Evolutionary conservation across 345 rosid genomes (phyloP), one percentile per base, ranked within the genome.

Genomic region (Eucalyptus tenuipes): DNA sequence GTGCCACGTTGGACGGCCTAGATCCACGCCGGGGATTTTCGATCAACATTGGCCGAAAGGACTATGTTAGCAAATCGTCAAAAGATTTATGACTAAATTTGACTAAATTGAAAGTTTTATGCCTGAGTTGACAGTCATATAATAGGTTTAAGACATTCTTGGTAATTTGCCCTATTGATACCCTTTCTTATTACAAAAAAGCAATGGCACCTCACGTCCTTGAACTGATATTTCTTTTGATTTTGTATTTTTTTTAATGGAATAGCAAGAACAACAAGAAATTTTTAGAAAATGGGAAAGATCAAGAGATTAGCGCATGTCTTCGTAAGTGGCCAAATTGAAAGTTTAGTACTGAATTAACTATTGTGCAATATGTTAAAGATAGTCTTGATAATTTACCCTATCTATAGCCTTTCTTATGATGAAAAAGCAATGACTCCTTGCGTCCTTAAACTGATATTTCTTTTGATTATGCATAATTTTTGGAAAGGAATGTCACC

Each of bases 1-100:
- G 0, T 52, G 57, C 25, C 57, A 20, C 5, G 5, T 52, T 20
- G 57, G 57, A 52, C 0, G 1, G 57, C 25, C 57, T 52, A 52
- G 2, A 52, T 52, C 10, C 57, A 52, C 4, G 0, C 27, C 4
- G 13, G 16, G 68, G 33, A n/a, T n/a, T 64, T 64, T 7, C 2
- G 0, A 2, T 15, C 20, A 7, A n/a, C 17, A n/a, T 64, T n/a
- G 5, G 3, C 2, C 0, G 6, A 16, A n/a, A 64, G 1, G 10
- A 64, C 3, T n/a, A n/a, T 14, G 2, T n/a, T 64, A 31, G 18
- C 9, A 64, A 13, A 29, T 64, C 8, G 2, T 64, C 18, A 29
- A 64, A n/a, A 14, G 5, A 6, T n/a, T n/a, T 64, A n/a, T 0
- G 5, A 64, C 8, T 64, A 64, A 64, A 64, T 13, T 64, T 64